Base-by-base conservation (phyloP, 2,329 filamentous ascomycete genomes). In the Neopestalotiopsis sp. region DNA sequence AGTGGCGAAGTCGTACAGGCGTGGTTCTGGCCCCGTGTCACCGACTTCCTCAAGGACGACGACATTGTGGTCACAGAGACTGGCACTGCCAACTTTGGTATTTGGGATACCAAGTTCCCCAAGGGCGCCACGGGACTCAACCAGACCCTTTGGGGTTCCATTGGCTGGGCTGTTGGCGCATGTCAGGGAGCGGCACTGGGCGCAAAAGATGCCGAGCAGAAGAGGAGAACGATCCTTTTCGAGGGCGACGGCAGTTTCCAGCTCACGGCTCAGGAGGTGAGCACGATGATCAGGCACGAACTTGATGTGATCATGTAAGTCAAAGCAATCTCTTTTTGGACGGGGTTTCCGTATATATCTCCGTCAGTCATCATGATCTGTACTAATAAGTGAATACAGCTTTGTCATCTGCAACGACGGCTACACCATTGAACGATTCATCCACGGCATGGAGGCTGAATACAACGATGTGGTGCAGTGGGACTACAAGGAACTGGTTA, bases 191-290 rank as follows among this genome's bases (percentile, higher is more conserved):
- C 93, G 20, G 92, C 92, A 1, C 84, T 96, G 12, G 94, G 93
- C 0, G 89, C 90, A 0, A 90, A 90, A 74, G 94, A 96, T 76
- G 81, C 82, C 49, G 84, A 83, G 4, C 68, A 69, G 67, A 66
- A 69, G 65, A 82, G 89, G 32, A 85, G 94, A 69, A 94, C 92
- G 0, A 91, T 98, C 60, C 84, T 97, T 49, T 95, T 97, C 76
- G 93, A 94, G n/a, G 94, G 94, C 30, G 94, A 97, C 75, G 94
- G 94, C 34, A 94, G 91, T 68, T 91, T 97, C 80, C 94, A 97
- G 78, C 85, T 97, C 69, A 97, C 94, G 0, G 91, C 89, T 0
- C 94, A 97, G 78, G 94, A 96, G 80, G 78, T 97, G 71, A 92
- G 90, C 79, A 96, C 94, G 12, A 95, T 97, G 87, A 88, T 97